Evolutionary conservation across 176 grass and related monocot genomes (phyloP).

Genomic region (Paspalum vaginatum): DNA sequence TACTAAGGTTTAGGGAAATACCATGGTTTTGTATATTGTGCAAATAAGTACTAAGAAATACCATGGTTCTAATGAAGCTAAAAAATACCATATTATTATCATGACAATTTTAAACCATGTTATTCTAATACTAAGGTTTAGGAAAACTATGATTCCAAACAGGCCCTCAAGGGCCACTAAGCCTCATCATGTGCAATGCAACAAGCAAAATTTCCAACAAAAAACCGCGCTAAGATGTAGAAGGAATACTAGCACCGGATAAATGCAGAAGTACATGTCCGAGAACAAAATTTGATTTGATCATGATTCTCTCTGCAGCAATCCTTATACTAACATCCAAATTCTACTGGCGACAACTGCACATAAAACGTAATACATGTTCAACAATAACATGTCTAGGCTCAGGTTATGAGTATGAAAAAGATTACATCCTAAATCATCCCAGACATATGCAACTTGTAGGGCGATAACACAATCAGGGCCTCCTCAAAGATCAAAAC

Average conservation of each 20-base stretch:
- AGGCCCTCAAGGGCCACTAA: no score
- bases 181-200: no score
- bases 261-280: neutral
- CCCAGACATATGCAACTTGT: conserved; percentile 17
- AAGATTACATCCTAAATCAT: conserved; percentile 26
- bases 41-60: no score
- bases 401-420: conserved; percentile 19
- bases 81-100: no score
- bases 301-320: neutral
- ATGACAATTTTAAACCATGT: no score
- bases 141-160: no score
- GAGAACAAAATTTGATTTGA: neutral
- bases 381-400: conserved; percentile 30
- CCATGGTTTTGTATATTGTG: no score
- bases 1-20: no score
- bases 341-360: neutral
- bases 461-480: neutral
- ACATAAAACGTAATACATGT: conserved; percentile 4
- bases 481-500: conserved; percentile 1
- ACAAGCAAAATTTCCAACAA: no score
- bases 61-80: no score
- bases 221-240: no score
- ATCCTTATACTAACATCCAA: neutral
- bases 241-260: neutral
- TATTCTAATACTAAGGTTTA: no score